Percentiles rank a stretch among this genome's conserved stretches.
Conservation (phyloP, 352 stramenopile genomes). For the Lagenidium sp. region DNA sequence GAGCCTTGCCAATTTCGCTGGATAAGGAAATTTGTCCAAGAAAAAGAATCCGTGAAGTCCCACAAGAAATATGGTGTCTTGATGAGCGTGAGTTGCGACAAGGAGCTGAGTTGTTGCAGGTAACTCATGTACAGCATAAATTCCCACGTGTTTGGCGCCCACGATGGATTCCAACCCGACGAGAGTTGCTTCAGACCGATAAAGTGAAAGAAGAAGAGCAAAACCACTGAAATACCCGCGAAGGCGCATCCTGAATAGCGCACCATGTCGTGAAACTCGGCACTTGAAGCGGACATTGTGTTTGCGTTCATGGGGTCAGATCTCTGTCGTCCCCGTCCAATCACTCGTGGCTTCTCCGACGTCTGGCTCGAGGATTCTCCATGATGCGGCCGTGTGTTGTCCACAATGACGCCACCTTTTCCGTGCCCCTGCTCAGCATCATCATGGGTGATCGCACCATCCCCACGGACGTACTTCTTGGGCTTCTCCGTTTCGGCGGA, state of each 20-base stretch:
- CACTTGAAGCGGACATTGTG: slow-evolving; percentile 29
- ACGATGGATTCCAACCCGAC: background rate
- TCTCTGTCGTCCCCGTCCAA: slow-evolving; percentile 44
- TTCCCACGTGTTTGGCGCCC: slow-evolving; percentile 58
- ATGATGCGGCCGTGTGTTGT: too few relatives aligned
- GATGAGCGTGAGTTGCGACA: slow-evolving; percentile 64
- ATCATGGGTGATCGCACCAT: background rate
- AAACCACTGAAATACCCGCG: slow-evolving; percentile 47
- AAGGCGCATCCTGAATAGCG: slow-evolving; percentile 41
- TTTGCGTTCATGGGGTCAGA: slow-evolving; percentile 35
- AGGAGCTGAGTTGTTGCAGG: slow-evolving; percentile 59
- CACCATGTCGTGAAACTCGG: slow-evolving; percentile 48
- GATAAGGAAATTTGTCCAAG: slow-evolving; percentile 47
- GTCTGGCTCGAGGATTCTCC: background rate
- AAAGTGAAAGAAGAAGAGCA: slow-evolving; percentile 65
- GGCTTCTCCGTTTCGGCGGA: slow-evolving; percentile 3
- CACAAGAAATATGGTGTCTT: slow-evolving; percentile 70
- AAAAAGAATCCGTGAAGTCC: slow-evolving; percentile 71
- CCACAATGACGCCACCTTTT: background rate
- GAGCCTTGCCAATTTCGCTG: background rate
- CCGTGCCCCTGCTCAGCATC: too few relatives aligned
- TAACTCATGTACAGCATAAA: slow-evolving; percentile 47
- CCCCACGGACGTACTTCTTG: slow-evolving; percentile 9
- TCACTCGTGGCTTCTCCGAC: slow-evolving; percentile 27
- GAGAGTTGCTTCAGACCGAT: slow-evolving; percentile 35